These are phyloP conservation scores for Cladosporium oxysporum DNA, from an alignment of 2,329 filamentous ascomycete genomes.

Conservation along the genomic window DNA sequence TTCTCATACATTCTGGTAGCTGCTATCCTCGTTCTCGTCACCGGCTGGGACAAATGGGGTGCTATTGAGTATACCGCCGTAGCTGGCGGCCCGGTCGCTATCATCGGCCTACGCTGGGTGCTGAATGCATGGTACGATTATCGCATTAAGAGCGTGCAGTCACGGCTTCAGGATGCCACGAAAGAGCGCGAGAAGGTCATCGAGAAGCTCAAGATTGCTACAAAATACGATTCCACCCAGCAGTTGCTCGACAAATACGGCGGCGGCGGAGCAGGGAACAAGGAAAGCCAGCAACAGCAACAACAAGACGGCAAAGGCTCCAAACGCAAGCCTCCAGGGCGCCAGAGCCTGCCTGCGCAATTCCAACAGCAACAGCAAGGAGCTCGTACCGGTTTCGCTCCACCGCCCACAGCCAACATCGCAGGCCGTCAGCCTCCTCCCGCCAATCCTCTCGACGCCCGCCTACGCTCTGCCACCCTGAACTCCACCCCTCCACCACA, in stretches of 20 bases:
- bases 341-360: constrained; percentile 20
- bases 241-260: constrained; percentile 94
- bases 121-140: constrained; percentile 76
- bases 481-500: constrained; percentile 29
- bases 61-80: constrained; percentile 76
- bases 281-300: constrained; percentile 36
- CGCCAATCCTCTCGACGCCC: constrained; percentile 21
- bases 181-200: constrained; percentile 84
- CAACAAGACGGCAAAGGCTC: constrained; percentile 26
- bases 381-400: constrained; percentile 60
- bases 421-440: constrained; percentile 40
- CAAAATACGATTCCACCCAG: constrained; percentile 93
- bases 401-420: constrained; percentile 68
- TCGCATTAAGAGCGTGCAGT: constrained; percentile 69
- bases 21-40: constrained; percentile 78
- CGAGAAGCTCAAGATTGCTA: constrained; percentile 89
- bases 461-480: constrained; percentile 4
- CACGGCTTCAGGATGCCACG: constrained; percentile 71
- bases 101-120: constrained; percentile 70
- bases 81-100: constrained; percentile 69
- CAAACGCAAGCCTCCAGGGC: constrained; percentile 33
- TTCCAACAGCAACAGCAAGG: constrained; percentile 39
- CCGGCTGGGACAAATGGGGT: constrained; percentile 79
- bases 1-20: constrained; percentile 88
- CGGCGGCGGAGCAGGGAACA: constrained; percentile 53